Evolutionary conservation across 1,139 yeast species (phyloP).

Genomic region (Spathaspora sp.): DNA sequence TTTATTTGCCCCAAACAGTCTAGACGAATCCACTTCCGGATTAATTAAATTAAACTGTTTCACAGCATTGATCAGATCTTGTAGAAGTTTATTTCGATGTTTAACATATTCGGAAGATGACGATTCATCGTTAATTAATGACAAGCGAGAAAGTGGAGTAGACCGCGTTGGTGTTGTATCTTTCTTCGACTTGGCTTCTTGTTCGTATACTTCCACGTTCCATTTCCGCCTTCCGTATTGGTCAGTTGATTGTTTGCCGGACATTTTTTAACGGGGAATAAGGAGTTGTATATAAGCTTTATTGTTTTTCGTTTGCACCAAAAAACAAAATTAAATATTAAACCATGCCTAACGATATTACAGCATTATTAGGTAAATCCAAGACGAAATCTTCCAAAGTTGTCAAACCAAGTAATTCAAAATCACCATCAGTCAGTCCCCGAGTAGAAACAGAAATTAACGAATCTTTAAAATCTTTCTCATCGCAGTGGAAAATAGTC

Average conservation of each 20-base stretch:
- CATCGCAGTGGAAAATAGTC: conserved; percentile 25
- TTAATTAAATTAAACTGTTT: conserved; percentile 35
- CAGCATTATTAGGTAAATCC: background rate
- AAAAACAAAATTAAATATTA: conserved; percentile 4
- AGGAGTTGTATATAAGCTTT: background rate
- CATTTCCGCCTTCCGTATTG: conserved; percentile 68
- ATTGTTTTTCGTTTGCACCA: background rate
- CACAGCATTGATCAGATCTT: conserved; percentile 34
- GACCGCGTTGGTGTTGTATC: conserved; percentile 4
- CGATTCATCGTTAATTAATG: conserved; percentile 15
- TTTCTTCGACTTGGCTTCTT: conserved; percentile 37
- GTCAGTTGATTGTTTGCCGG: conserved; percentile 22
- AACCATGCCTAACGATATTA: background rate
- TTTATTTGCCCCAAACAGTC: conserved; percentile 37
- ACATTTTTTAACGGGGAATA: background rate
- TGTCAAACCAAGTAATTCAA: conserved; percentile 2
- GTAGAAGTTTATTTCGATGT: conserved; percentile 33
- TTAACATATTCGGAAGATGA: conserved; percentile 24
- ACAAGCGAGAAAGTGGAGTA: background rate
- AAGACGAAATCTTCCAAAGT: background rate
- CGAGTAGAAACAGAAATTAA: background rate
- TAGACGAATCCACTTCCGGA: conserved; percentile 19
- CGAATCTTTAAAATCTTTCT: conserved; percentile 1
- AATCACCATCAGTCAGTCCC: background rate
- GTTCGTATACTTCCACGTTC: conserved; percentile 65